Base-by-base conservation (phyloP, 768 basidiomycete species). In the Collybia sordida region DNA sequence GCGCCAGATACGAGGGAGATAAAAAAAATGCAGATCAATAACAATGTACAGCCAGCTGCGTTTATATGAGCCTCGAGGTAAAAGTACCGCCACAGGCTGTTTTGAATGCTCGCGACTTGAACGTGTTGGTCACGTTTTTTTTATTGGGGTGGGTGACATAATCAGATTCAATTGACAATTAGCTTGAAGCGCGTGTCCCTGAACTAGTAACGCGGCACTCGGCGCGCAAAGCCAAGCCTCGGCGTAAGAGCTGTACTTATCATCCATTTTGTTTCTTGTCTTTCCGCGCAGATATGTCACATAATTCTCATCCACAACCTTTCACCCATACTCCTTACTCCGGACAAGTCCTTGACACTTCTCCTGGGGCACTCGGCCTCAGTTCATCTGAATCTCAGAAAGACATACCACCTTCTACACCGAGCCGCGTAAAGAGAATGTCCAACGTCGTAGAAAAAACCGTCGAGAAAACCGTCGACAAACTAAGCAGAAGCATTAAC, bases 401-500 rank as follows among this genome's bases (percentile, higher is more conserved):
- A 49, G 56, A 64, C 50, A 42, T 57, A 21, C 59, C 67, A 21
- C 59, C 67, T n/a, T n/a, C n/a, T 25, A 69, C 72, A 24, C 68
- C 67, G 34, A 75, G 77, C 60, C 75, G 77, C 57, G 76, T 78
- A 45, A 81, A 80, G 65, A 79, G 79, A 46, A 63, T 79, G 24
- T 79, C 76, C 37, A 68, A 61, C 38, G 75, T 67, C 17, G 76
- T 81, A 38, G 76, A 73, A 57, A 78, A 64, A 58, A 64, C 67
- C 0, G 63, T 77, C n/a, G 75, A 75, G 58, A 74, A 72, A 68
- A 85, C 85, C 0, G 83, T 83, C 47, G 82, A 83, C 58, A 86
- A 75, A 52, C 72, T 91, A 24, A 82, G 83, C 52, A 74, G 75
- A 59, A 86, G 83, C 63, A 65, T 82, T 41, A 73, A 75, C 48